phyloP scores from a whole-genome alignment of 441 rosid species.

The Croton laevigatus region DNA sequence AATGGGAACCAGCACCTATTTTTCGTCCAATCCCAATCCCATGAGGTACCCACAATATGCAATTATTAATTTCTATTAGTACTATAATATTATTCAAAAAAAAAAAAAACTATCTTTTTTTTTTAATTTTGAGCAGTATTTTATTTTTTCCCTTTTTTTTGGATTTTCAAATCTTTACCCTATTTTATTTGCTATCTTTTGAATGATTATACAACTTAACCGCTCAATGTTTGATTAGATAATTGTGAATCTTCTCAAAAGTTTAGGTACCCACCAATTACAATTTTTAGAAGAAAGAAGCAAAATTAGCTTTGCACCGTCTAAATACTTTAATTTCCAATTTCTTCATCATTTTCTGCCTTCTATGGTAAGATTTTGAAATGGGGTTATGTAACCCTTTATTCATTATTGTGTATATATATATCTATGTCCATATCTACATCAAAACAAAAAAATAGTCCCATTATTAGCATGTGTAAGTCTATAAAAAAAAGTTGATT shows the following conservation, averaged over 20 bases:
- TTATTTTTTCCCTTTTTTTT: not conserved
- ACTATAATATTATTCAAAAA: too few relatives aligned
- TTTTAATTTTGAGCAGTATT: too few relatives aligned
- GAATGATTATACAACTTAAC: slow-evolving; percentile 35
- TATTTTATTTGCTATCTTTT: slow-evolving; percentile 11
- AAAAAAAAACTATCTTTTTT: too few relatives aligned
- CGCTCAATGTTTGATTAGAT: slow-evolving; percentile 28
- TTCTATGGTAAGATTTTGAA: too few relatives aligned
- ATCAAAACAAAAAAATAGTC: too few relatives aligned
- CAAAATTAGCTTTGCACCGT: slow-evolving; percentile 6
- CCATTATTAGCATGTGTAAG: not conserved
- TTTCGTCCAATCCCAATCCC: not conserved
- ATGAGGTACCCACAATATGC: not conserved
- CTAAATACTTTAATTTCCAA: too few relatives aligned
- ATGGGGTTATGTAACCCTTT: too few relatives aligned
- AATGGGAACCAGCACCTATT: not conserved
- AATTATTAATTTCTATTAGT: too few relatives aligned
- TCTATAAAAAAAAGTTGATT: not conserved
- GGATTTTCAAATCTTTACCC: slow-evolving; percentile 12
- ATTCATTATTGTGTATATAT: too few relatives aligned
- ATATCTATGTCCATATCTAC: too few relatives aligned
- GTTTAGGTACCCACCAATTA: slow-evolving; percentile 17
- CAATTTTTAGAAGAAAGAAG: not conserved
- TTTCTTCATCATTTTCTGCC: too few relatives aligned
- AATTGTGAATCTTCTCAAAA: not conserved